Evolutionary conservation across 2,329 filamentous ascomycete species (phyloP).

Genomic region (Bisporella sp.): DNA sequence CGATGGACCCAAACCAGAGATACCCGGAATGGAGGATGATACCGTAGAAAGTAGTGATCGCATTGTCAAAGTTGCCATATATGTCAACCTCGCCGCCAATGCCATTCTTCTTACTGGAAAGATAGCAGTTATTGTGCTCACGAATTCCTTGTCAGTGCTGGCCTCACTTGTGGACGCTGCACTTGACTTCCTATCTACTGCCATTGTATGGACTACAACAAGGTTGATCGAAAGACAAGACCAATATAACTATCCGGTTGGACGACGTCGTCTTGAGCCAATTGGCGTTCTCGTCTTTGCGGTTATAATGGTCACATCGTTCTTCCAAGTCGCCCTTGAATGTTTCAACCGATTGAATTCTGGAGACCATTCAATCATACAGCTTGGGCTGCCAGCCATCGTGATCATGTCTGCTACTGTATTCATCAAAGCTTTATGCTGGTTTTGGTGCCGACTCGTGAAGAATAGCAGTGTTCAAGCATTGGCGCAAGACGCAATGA

Average conservation of each 20-base stretch:
- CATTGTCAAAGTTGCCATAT: slow-evolving; percentile 82
- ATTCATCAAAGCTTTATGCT: slow-evolving; percentile 52
- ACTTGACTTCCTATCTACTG: slow-evolving; percentile 51
- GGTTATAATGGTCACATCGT: slow-evolving; percentile 57
- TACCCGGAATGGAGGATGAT: slow-evolving; percentile 66
- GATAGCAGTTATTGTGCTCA: slow-evolving; percentile 45
- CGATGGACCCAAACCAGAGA: slow-evolving; percentile 42
- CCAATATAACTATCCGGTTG: slow-evolving; percentile 44
- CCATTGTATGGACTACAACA: slow-evolving; percentile 55
- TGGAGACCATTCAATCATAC: slow-evolving; percentile 37
- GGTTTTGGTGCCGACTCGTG: slow-evolving; percentile 50
- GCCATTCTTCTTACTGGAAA: slow-evolving; percentile 49
- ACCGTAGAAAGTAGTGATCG: slow-evolving; percentile 67
- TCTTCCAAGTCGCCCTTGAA: slow-evolving; percentile 53
- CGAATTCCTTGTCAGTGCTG: slow-evolving; percentile 52
- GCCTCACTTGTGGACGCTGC: slow-evolving; percentile 56
- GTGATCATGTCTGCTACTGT: slow-evolving; percentile 50
- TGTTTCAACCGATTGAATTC: slow-evolving; percentile 51
- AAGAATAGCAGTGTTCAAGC: slow-evolving; percentile 60
- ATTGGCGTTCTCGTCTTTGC: slow-evolving; percentile 57
- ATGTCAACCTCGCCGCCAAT: slow-evolving; percentile 57
- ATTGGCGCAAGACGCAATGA: slow-evolving; percentile 56
- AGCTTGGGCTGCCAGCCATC: slow-evolving; percentile 46
- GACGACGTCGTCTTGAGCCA: slow-evolving; percentile 49
- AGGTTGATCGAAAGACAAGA: slow-evolving; percentile 43